A percentile compares a stretch with the other conserved stretches of the same genome.
These are phyloP conservation scores for Parachaetomium inaequale DNA, from an alignment of 495 filamentous ascomycete species.

Conservation along the genomic window DNA sequence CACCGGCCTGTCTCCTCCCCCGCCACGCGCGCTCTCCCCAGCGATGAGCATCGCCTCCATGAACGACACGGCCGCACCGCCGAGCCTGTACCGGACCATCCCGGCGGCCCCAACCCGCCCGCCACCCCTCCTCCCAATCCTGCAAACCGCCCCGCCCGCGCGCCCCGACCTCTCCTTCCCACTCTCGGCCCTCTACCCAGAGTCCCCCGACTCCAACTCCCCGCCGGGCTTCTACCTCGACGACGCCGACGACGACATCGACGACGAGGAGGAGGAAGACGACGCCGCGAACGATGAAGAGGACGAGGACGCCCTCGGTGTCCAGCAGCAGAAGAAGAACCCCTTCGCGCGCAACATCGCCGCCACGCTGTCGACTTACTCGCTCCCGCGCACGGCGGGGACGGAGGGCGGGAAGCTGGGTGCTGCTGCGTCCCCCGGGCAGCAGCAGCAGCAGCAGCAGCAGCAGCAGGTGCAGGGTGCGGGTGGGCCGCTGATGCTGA, in stretches of 20 bases:
- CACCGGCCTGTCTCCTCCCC: conserved; percentile 49
- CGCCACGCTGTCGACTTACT: conserved; percentile 41
- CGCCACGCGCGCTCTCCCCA: conserved; percentile 38
- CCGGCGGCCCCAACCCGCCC: conserved; percentile 15
- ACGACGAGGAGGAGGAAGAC: conserved; percentile 23
- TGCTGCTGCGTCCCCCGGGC: neutral
- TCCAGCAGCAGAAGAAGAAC: neutral
- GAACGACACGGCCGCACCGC: neutral
- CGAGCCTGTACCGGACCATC: neutral
- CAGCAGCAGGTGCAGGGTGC: conserved; percentile 1
- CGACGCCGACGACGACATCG: conserved; percentile 32
- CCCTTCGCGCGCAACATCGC: conserved; percentile 25
- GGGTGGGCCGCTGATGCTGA: conserved; percentile 23
- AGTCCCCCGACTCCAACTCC: conserved; percentile 26
- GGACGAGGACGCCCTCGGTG: neutral
- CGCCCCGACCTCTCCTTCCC: conserved; percentile 8
- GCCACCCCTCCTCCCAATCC: conserved; percentile 16
- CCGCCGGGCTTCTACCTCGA: conserved; percentile 44
- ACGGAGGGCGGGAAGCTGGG: neutral
- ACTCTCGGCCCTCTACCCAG: conserved; percentile 19
- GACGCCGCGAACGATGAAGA: neutral
- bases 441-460: neutral
- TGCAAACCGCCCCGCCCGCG: neutral
- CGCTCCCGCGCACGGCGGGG: conserved; percentile 35
- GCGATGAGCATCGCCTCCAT: conserved; percentile 17